Conservation (phyloP, 768 basidiomycete genomes). For the Tricholoma sp. region DNA sequence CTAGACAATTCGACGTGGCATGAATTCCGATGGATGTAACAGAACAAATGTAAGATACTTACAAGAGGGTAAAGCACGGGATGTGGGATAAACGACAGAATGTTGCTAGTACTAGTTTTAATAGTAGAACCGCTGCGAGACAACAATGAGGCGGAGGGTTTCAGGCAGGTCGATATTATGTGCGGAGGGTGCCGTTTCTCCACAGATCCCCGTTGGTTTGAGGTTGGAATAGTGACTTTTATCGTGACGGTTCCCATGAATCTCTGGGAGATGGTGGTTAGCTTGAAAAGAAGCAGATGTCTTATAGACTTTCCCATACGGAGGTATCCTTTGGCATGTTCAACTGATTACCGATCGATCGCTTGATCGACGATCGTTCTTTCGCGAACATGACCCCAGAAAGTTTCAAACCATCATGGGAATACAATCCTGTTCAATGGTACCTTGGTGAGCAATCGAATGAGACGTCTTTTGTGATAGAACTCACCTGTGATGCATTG, state of each 20-base stretch:
- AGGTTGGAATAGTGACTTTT: not conserved
- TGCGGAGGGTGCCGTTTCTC: not conserved
- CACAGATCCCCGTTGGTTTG: not conserved
- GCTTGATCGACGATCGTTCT: not conserved
- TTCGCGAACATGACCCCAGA: not conserved
- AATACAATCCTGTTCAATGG: not conserved
- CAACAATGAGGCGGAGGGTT: not conserved
- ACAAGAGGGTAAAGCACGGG: not conserved
- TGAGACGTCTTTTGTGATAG: not conserved
- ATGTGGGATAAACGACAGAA: not conserved
- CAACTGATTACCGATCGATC: not conserved
- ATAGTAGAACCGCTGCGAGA: not conserved
- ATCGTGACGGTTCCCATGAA: not conserved
- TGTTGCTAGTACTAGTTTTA: not conserved
- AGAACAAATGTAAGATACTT: not conserved
- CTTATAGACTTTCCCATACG: not conserved
- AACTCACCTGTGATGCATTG: too few relatives aligned
- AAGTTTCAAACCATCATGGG: not conserved
- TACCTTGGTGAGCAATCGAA: not conserved
- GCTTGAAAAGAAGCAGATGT: not conserved
- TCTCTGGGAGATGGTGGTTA: not conserved
- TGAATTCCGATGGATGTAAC: not conserved
- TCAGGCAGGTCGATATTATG: not conserved
- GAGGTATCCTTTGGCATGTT: not conserved
- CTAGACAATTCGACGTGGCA: not conserved